phyloP scores from a whole-genome alignment of 768 basidiomycete genomes.

The Phlegmacium glaucopus region DNA sequence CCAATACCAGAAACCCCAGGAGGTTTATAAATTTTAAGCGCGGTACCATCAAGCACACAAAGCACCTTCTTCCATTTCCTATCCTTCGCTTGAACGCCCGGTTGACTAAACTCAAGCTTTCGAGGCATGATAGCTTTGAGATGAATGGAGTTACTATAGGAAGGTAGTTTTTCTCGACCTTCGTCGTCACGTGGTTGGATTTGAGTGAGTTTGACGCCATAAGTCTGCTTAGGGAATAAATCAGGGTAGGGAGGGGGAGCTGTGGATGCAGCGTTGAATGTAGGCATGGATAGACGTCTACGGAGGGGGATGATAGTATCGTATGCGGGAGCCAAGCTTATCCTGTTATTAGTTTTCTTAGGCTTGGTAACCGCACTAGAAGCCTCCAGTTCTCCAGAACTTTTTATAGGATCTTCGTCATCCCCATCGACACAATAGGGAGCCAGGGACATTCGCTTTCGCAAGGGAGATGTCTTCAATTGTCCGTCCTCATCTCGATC shows the following conservation, averaged over 20 bases:
- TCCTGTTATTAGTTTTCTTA: conserved; percentile 18
- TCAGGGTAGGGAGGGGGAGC: conserved; percentile 58
- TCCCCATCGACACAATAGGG: conserved; percentile 2
- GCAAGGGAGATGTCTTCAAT: background rate
- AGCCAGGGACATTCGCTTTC: background rate
- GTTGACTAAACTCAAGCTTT: conserved; percentile 89
- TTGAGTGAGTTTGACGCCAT: conserved; percentile 15
- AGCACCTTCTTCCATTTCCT: conserved; percentile 88
- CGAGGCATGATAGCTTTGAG: conserved; percentile 79
- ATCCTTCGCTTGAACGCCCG: conserved; percentile 86
- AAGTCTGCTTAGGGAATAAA: conserved; percentile 11
- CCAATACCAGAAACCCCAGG: conserved; percentile 36
- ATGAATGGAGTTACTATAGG: conserved; percentile 79
- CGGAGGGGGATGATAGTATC: conserved; percentile 42
- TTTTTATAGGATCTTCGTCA: too few species aligned
- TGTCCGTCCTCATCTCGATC: conserved; percentile 1
- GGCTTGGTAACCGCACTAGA: conserved; percentile 7
- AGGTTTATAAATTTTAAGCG: conserved; percentile 70
- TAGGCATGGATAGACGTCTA: conserved; percentile 70
- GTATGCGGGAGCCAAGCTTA: conserved; percentile 31
- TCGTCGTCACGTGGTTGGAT: conserved; percentile 72
- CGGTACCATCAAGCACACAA: conserved; percentile 92
- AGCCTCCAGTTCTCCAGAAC: background rate
- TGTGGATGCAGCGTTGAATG: conserved; percentile 48
- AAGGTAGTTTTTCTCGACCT: conserved; percentile 75